Percentiles rank a stretch among this genome's conserved stretches.
Evolutionary conservation across 208 protist species (phyloP).

Genomic region (Leishmania mexicana): DNA sequence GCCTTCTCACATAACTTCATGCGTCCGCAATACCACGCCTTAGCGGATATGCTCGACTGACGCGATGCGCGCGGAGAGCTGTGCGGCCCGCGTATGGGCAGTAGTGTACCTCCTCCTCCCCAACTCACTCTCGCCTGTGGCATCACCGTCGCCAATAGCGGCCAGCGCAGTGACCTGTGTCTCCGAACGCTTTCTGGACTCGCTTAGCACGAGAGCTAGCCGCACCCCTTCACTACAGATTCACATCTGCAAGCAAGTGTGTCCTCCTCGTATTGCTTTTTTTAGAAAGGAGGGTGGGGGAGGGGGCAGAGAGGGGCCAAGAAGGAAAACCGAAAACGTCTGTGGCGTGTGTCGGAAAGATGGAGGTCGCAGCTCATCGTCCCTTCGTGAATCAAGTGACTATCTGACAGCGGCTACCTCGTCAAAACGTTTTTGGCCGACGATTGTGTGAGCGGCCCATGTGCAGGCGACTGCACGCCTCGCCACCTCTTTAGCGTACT

Average conservation of each 20-base stretch:
- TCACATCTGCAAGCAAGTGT: background rate
- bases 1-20: constrained; percentile 24
- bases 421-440: background rate
- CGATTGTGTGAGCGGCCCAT: background rate
- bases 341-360: background rate
- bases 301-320: background rate
- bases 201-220: background rate
- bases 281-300: background rate
- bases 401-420: background rate
- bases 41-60: background rate
- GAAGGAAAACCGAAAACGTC: background rate
- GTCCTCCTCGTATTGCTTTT: background rate
- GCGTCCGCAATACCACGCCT: background rate
- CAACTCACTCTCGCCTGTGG: background rate
- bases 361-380: background rate
- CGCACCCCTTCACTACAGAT: background rate
- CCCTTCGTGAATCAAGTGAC: background rate
- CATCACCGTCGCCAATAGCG: background rate
- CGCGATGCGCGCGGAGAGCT: background rate
- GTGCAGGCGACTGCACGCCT: background rate
- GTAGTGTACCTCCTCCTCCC: background rate
- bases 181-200: background rate
- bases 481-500: background rate
- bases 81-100: background rate
- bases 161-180: background rate